These are phyloP conservation scores for Trichophyton rubrum DNA, from an alignment of 2,329 filamentous ascomycete species.

Conservation along the genomic window DNA sequence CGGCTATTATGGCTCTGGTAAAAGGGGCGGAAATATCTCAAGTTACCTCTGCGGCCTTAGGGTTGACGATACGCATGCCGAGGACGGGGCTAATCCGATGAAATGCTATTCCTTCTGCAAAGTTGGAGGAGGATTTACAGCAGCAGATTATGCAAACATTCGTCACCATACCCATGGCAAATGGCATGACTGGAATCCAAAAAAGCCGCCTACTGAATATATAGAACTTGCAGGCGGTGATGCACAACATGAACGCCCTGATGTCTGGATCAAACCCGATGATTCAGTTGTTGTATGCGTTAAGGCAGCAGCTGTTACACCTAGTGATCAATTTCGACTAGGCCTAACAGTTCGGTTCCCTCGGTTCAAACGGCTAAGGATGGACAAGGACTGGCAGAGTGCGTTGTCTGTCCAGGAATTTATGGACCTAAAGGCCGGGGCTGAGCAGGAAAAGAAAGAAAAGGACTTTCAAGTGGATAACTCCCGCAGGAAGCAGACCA, in stretches of 20 bases:
- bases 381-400: conserved; percentile 74
- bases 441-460: conserved; percentile 57
- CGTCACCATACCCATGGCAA: conserved; percentile 77
- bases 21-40: conserved; percentile 67
- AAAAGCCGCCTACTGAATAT: conserved; percentile 61
- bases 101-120: conserved; percentile 94
- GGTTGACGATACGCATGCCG: conserved; percentile 55
- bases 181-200: conserved; percentile 74
- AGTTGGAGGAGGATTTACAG: conserved; percentile 85
- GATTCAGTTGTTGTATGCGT: conserved; percentile 80
- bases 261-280: conserved; percentile 82
- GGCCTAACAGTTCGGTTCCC: conserved; percentile 78
- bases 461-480: conserved; percentile 64
- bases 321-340: conserved; percentile 65
- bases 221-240: conserved; percentile 73
- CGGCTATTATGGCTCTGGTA: conserved; percentile 82
- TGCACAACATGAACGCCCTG: conserved; percentile 63
- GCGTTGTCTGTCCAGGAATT: conserved; percentile 72
- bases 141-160: conserved; percentile 72
- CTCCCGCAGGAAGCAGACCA: conserved; percentile 50
- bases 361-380: conserved; percentile 66
- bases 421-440: conserved; percentile 52
- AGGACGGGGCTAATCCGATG: conserved; percentile 45
- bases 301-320: conserved; percentile 68
- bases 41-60: conserved; percentile 85